Conservation (phyloP, 2,329 filamentous ascomycete species). For the Xylariaceae sp. region DNA sequence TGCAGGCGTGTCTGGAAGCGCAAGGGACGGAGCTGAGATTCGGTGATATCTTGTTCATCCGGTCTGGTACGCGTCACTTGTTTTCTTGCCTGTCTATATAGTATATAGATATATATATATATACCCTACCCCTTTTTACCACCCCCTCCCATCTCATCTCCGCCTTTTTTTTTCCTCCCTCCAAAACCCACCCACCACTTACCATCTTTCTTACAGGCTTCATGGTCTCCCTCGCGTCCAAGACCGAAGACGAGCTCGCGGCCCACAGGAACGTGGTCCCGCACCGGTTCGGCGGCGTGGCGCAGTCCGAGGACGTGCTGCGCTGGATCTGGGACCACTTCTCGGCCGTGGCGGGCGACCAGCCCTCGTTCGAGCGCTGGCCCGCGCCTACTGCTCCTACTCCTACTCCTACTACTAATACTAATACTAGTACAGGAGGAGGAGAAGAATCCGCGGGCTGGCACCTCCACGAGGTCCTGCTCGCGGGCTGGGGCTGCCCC, state of each 20-base stretch:
- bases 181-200: neutral
- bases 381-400: too few species aligned
- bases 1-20: slow-evolving; percentile 38
- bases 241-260: slow-evolving; percentile 34
- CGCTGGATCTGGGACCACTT: slow-evolving; percentile 37
- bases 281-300: slow-evolving; percentile 42
- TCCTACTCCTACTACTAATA: too few species aligned
- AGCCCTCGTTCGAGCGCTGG: slow-evolving; percentile 38
- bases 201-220: slow-evolving; percentile 35
- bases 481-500: slow-evolving; percentile 44
- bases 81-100: too few species aligned
- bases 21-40: slow-evolving; percentile 46
- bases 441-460: too few species aligned
- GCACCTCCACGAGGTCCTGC: slow-evolving; percentile 40
- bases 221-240: slow-evolving; percentile 35
- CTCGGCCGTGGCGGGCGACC: slow-evolving; percentile 39
- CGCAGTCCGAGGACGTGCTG: slow-evolving; percentile 40
- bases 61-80: slow-evolving; percentile 33
- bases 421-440: too few species aligned
- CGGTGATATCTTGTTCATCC: slow-evolving; percentile 48
- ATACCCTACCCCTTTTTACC: neutral
- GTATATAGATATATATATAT: too few species aligned
- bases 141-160: neutral
- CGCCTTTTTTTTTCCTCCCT: neutral
- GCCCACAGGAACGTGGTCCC: slow-evolving; percentile 33